phyloP scores from a whole-genome alignment of 208 protist genomes.

The Trypanosoma vivax region DNA sequence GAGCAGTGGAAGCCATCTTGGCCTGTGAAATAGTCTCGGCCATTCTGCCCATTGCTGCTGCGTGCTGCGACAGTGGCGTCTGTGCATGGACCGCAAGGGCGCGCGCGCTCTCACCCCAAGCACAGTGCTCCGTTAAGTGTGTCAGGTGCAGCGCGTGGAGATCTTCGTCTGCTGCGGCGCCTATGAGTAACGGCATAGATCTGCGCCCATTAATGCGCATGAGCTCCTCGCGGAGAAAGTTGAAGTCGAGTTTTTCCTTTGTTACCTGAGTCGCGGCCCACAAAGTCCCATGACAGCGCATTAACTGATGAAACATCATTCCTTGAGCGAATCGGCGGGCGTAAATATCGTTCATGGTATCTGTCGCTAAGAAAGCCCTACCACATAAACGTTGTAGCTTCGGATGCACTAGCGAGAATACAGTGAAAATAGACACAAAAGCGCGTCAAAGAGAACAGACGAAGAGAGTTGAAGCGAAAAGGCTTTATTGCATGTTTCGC shows the following conservation, averaged over 20 bases:
- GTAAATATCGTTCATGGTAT: conserved; percentile 84
- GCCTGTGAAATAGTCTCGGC: conserved; percentile 75
- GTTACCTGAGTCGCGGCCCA: conserved; percentile 87
- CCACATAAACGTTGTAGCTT: background rate
- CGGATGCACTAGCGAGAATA: too few species aligned
- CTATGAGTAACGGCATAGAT: conserved; percentile 77
- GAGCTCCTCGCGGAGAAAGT: conserved; percentile 82
- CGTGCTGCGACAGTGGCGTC: conserved; percentile 77
- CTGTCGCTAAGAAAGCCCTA: background rate
- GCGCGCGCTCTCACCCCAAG: conserved; percentile 70
- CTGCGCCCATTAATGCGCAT: conserved; percentile 84
- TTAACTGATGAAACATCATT: conserved; percentile 84
- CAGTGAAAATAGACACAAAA: too few species aligned
- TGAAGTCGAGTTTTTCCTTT: conserved; percentile 60
- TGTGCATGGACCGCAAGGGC: conserved; percentile 76
- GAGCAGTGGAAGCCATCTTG: conserved; percentile 39
- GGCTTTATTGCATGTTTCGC: too few species aligned
- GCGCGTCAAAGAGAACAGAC: too few species aligned
- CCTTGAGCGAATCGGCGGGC: conserved; percentile 68
- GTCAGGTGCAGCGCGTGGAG: conserved; percentile 55
- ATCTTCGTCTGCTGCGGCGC: conserved; percentile 45
- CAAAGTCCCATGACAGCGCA: conserved; percentile 78
- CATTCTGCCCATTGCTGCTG: conserved; percentile 85
- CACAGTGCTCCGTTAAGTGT: conserved; percentile 77
- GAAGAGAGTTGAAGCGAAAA: too few species aligned